Evolutionary conservation across 2,329 filamentous ascomycete genomes (phyloP), one percentile per base, ranked within the genome.

Genomic region (Aphanoascus verrucosus): DNA sequence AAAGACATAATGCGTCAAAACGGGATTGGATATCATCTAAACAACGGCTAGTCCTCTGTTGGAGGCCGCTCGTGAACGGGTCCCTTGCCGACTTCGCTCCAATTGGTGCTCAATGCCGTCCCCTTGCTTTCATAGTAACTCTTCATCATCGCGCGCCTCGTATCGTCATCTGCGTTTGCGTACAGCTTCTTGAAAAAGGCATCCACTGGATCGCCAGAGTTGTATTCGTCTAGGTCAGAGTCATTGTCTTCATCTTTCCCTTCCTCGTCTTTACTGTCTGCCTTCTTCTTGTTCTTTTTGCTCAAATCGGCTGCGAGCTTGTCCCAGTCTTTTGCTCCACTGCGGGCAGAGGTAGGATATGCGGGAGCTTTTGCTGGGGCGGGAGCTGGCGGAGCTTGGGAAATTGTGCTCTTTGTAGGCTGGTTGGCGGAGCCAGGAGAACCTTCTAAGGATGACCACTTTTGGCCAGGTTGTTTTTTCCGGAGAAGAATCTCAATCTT

Each of bases 71-170:
- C 46, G 65, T 87, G 80, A 23, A 96, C 85, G 20, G 72, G 84
- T 15, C 80, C 81, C 58, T 76, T 79, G 49, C 81, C 80, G 17
- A 96, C 91, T 57, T 94, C 86, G 8, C 73, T 71, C 93, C 93
- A 98, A 66, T 91, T 88, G 0, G 93, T 98, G 69, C 88, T 96
- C 48, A 98, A 73, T 2, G 86, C 80, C 0, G 93, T 98, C 3
- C 93, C 93, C 61, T 94, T 93, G 69, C 90, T 96, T 75, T 98
- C 91, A 12, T 82, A 77, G 64, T 88, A 97, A 65, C 88, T 94
- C 80, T 98, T 98, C 82, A 94, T 88, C 93, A 98, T 98, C 7
- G 93, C 93, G 1, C 89, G 82, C 65, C 83, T 82, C 55, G 88
- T 87, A 61, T 98, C 91, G 0, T 84, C 81, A 47, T 85, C 82